Conservation (phyloP, 2,329 filamentous ascomycete species). For the Claviceps citrina region DNA sequence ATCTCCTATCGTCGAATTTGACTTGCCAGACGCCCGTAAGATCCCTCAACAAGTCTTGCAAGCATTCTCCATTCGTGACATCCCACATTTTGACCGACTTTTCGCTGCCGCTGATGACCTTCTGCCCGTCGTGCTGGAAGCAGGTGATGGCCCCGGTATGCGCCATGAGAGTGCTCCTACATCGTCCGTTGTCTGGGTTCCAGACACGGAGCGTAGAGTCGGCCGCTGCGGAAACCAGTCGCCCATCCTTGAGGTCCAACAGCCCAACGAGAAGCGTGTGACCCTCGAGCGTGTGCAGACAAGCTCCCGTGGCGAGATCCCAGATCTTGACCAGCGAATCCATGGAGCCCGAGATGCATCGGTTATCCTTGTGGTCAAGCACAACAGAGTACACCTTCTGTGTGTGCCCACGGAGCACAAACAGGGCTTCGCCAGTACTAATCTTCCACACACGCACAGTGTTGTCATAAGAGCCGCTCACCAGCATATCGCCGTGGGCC, state of each 20-base stretch:
- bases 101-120: slow-evolving; percentile 92
- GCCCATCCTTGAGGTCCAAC: slow-evolving; percentile 74
- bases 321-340: slow-evolving; percentile 96
- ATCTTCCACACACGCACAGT: slow-evolving; percentile 95
- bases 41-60: slow-evolving; percentile 83
- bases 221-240: slow-evolving; percentile 84
- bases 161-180: slow-evolving; percentile 76
- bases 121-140: slow-evolving; percentile 93
- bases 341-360: slow-evolving; percentile 97
- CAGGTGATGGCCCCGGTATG: slow-evolving; percentile 97
- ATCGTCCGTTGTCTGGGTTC: slow-evolving; percentile 86
- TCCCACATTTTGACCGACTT: slow-evolving; percentile 99
- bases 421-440: slow-evolving; percentile 77
- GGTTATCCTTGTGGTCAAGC: slow-evolving; percentile 75
- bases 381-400: slow-evolving; percentile 97
- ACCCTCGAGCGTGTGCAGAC: slow-evolving; percentile 80
- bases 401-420: slow-evolving; percentile 71
- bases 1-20: slow-evolving; percentile 87
- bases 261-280: slow-evolving; percentile 86
- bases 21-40: slow-evolving; percentile 98
- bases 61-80: slow-evolving; percentile 76
- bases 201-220: slow-evolving; percentile 92
- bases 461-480: slow-evolving; percentile 92
- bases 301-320: slow-evolving; percentile 75
- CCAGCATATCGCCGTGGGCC: slow-evolving; percentile 85